Conservation (phyloP, 306 rosid genomes). For the Trichosanthes cucumerina region DNA sequence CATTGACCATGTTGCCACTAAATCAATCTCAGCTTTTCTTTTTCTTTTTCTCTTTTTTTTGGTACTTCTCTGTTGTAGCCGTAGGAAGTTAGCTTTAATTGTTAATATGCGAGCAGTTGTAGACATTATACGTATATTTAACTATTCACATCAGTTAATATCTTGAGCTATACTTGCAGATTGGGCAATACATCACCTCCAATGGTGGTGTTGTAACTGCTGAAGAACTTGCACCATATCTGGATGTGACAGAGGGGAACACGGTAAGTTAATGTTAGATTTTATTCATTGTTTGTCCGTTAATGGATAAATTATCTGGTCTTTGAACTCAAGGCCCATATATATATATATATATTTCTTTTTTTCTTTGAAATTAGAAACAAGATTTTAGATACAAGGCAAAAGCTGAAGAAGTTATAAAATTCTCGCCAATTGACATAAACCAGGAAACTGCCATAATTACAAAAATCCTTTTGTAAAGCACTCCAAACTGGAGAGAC, state of each 20-base stretch:
- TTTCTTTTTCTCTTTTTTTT: no score
- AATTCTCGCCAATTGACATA: neutral
- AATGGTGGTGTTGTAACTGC: slow-evolving; percentile 95
- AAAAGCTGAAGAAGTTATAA: neutral
- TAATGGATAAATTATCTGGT: neutral
- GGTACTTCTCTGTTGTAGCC: neutral
- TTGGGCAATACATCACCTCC: slow-evolving; percentile 85
- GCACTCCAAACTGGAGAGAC: neutral
- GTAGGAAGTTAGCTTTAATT: neutral
- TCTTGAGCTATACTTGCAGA: slow-evolving; percentile 37
- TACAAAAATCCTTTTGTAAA: neutral
- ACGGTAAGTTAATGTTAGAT: slow-evolving; percentile 30
- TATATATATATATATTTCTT: neutral
- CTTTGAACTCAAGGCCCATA: neutral
- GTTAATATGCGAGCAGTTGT: neutral
- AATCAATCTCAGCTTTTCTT: neutral
- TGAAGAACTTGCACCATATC: slow-evolving; percentile 95
- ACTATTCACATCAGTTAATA: neutral
- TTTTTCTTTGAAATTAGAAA: neutral
- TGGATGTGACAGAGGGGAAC: slow-evolving; percentile 41
- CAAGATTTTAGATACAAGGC: neutral
- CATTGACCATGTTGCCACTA: neutral
- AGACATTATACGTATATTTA: neutral
- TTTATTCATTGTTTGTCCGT: neutral
- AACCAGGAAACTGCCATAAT: neutral